Conservation (phyloP, 805 yeast species). For the Starmerella gropengiesseri region DNA sequence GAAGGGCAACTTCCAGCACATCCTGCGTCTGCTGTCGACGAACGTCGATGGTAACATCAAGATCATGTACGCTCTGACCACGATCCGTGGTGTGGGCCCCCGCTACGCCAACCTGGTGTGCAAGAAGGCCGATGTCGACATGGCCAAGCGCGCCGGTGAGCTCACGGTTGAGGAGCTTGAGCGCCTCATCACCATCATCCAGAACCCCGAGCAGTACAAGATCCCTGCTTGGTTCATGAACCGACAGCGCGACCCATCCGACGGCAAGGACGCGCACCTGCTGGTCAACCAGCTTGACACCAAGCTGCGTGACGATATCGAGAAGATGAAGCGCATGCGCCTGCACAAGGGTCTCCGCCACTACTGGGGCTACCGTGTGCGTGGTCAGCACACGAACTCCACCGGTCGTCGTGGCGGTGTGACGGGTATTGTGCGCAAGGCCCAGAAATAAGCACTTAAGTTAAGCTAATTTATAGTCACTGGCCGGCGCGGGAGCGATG, state of each 20-base stretch:
- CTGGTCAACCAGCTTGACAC: conserved; percentile 98
- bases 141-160: conserved; percentile 99
- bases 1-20: conserved; percentile 99
- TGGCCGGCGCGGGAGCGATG: not conserved
- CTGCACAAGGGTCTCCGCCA: conserved; percentile 99
- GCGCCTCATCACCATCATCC: conserved; percentile 99
- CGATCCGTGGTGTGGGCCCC: conserved; percentile 99
- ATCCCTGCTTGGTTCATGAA: conserved; percentile 99
- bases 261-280: conserved; percentile 98
- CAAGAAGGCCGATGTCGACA: conserved; percentile 99
- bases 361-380: conserved; percentile 99
- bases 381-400: conserved; percentile 99
- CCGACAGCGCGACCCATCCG: conserved; percentile 97
- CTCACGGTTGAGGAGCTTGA: conserved; percentile 99
- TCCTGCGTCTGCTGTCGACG: conserved; percentile 99
- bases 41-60: conserved; percentile 99
- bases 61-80: conserved; percentile 99
- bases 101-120: conserved; percentile 99
- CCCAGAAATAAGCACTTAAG: conserved; percentile 15
- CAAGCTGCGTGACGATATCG: conserved; percentile 98
- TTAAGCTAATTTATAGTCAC: conserved; percentile 10
- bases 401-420: conserved; percentile 85
- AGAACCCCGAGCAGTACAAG: conserved; percentile 98
- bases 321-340: conserved; percentile 99
- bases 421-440: conserved; percentile 36